These are phyloP conservation scores for Cyclospora cayetanensis DNA, from an alignment of 169 alveolate genomes.

Conservation along the genomic window DNA sequence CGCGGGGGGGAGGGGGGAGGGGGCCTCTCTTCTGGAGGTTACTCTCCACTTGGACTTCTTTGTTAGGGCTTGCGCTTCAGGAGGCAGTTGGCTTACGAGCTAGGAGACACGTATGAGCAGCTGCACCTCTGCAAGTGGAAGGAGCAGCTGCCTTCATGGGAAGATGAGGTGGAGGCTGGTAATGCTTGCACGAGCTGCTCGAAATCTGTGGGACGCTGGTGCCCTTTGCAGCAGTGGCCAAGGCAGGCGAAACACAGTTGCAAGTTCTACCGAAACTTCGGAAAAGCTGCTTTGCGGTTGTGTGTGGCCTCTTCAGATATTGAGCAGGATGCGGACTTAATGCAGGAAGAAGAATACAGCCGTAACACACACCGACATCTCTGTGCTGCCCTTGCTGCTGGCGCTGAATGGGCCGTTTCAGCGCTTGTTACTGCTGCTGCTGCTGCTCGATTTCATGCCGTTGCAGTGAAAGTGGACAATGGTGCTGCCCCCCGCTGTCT, in stretches of 20 bases:
- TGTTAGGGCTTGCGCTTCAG: slow-evolving; percentile 13
- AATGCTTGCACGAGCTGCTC: no score
- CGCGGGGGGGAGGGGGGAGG: no score
- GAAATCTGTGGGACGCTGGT: no score
- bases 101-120: background rate
- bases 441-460: no score
- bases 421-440: background rate
- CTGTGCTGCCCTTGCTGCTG: slow-evolving; percentile 11
- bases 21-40: no score
- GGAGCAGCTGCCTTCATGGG: background rate
- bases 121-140: background rate
- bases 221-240: no score
- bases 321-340: background rate
- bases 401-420: background rate
- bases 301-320: background rate
- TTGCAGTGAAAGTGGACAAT: no score
- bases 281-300: no score
- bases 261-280: no score
- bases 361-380: background rate
- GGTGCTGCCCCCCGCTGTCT: no score
- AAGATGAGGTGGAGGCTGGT: background rate
- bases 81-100: background rate
- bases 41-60: no score
- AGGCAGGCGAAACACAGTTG: no score
- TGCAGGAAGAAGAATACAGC: background rate